These are phyloP conservation scores for Bullera alba DNA, from an alignment of 768 basidiomycete genomes.

Conservation along the genomic window DNA sequence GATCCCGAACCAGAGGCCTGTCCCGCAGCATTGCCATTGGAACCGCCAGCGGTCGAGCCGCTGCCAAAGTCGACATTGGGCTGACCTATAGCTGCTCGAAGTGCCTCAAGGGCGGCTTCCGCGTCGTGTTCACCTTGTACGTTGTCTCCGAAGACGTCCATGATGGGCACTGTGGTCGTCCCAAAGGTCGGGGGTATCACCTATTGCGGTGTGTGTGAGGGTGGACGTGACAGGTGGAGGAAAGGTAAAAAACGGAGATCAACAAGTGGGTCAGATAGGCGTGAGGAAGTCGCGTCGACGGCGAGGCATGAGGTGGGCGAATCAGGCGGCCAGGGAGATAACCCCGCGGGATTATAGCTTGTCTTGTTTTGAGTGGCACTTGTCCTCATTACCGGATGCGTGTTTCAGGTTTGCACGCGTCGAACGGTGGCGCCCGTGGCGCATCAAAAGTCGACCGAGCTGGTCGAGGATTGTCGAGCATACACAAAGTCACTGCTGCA, in stretches of 20 bases:
- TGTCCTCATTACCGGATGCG: too few species aligned
- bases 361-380: too few species aligned
- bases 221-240: constrained; percentile 28
- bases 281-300: background rate
- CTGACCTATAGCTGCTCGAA: constrained; percentile 23
- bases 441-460: background rate
- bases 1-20: background rate
- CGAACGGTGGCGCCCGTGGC: too few species aligned
- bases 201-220: background rate
- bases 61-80: background rate
- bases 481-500: background rate
- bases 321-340: too few species aligned
- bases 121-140: constrained; percentile 6
- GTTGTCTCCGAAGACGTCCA: background rate
- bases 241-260: background rate
- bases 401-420: too few species aligned
- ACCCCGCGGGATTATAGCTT: too few species aligned
- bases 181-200: constrained; percentile 9
- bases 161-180: background rate
- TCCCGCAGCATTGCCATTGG: background rate
- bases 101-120: constrained; percentile 26
- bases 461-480: background rate
- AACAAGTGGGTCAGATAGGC: background rate
- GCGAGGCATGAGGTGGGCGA: too few species aligned
- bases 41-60: background rate